These are phyloP conservation scores for Fusarium sp. DNA, from an alignment of 2,329 filamentous ascomycete genomes.

Conservation along the genomic window DNA sequence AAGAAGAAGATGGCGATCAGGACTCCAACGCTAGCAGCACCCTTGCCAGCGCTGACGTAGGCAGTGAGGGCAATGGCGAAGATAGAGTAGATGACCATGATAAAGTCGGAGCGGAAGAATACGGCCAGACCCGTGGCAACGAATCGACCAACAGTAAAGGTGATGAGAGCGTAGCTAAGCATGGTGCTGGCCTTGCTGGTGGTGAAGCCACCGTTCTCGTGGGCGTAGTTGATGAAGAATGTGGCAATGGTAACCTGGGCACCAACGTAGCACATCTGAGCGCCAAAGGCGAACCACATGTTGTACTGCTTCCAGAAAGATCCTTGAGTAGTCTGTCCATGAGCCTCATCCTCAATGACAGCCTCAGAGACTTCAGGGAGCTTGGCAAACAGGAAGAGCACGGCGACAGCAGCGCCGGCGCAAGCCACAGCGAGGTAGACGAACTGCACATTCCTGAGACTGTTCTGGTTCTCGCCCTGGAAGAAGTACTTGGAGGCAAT, in stretches of 20 bases:
- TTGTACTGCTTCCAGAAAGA: conserved; percentile 78
- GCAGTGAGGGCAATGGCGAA: conserved; percentile 72
- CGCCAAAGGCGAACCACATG: conserved; percentile 79
- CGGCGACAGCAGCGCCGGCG: conserved; percentile 74
- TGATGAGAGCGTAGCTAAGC: conserved; percentile 80
- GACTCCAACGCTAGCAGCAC: conserved; percentile 66
- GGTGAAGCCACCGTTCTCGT: conserved; percentile 67
- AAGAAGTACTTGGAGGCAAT: conserved; percentile 81
- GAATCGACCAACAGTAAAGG: conserved; percentile 80
- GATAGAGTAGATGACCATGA: conserved; percentile 72
- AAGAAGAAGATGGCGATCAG: conserved; percentile 81
- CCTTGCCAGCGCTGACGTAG: conserved; percentile 56
- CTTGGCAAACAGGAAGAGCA: conserved; percentile 74
- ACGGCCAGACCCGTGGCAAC: conserved; percentile 73
- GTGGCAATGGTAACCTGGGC: conserved; percentile 74
- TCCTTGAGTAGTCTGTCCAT: conserved; percentile 65
- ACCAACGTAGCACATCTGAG: conserved; percentile 83
- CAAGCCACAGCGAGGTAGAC: conserved; percentile 78
- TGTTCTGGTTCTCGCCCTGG: conserved; percentile 65
- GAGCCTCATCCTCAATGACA: conserved; percentile 52
- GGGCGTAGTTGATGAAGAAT: conserved; percentile 80
- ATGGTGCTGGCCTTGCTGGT: conserved; percentile 67
- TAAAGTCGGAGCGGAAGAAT: conserved; percentile 73
- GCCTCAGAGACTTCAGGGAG: conserved; percentile 76
- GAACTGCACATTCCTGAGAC: conserved; percentile 77